Conservation (phyloP, 768 basidiomycete species). For the Rossbeevera mucosa region DNA sequence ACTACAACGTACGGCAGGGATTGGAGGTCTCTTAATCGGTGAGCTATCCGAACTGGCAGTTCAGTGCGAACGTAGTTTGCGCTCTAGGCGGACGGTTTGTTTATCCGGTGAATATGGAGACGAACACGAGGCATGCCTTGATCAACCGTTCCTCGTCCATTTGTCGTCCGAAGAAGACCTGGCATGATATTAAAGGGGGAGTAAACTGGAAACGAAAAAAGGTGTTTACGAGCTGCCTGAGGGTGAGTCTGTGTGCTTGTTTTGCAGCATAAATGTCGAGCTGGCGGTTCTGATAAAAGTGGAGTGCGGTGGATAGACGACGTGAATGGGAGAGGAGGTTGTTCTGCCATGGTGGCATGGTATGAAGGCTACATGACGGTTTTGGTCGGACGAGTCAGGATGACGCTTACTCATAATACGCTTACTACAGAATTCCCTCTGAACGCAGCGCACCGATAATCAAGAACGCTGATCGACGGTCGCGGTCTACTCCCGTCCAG, state of each 20-base stretch:
- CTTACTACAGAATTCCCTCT: constrained; percentile 56
- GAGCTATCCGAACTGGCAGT: constrained; percentile 82
- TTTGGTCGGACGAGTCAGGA: background rate
- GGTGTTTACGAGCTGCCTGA: constrained; percentile 68
- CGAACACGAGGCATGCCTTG: constrained; percentile 43
- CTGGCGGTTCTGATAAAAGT: constrained; percentile 82
- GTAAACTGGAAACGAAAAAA: background rate
- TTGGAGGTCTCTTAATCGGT: constrained; percentile 84
- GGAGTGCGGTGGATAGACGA: constrained; percentile 39
- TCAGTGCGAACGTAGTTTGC: constrained; percentile 91
- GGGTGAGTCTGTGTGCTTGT: constrained; percentile 64
- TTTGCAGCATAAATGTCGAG: constrained; percentile 76
- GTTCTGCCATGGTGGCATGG: constrained; percentile 24
- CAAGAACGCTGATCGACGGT: constrained; percentile 72
- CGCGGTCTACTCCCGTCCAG: constrained; percentile 76
- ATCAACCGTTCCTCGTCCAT: constrained; percentile 77
- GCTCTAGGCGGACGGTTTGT: constrained; percentile 43
- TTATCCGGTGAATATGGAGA: background rate
- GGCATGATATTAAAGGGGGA: constrained; percentile 1
- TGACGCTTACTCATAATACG: background rate
- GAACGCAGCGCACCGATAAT: constrained; percentile 73
- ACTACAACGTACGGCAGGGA: constrained; percentile 82
- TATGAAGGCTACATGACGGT: background rate
- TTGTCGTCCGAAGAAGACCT: constrained; percentile 85
- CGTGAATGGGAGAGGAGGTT: constrained; percentile 12